A percentile compares a stretch with the other conserved stretches of the same genome.
Evolutionary conservation across 176 grass and related monocot species (phyloP).

Genomic region (Phragmites australis): DNA sequence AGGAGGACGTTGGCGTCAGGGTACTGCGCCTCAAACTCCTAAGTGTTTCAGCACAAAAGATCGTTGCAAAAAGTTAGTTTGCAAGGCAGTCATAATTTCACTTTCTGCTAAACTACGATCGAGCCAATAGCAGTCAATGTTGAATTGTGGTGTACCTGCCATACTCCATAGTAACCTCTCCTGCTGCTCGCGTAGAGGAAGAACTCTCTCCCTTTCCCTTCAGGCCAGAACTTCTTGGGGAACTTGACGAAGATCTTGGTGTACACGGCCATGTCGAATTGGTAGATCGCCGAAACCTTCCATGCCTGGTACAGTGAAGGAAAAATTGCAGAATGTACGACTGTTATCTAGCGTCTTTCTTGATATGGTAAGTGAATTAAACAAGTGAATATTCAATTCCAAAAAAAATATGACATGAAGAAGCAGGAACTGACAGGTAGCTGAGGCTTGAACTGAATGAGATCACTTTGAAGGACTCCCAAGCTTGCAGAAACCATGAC

Average conservation of each 20-base stretch:
- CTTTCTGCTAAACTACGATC: too few species aligned
- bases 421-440: conserved; percentile 37
- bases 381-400: too few species aligned
- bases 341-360: too few species aligned
- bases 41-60: too few species aligned
- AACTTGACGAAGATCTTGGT: conserved; percentile 95
- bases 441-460: conserved; percentile 54
- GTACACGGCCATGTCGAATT: conserved; percentile 65
- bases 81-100: too few species aligned
- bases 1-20: conserved; percentile 63
- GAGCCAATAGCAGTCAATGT: too few species aligned
- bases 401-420: neutral
- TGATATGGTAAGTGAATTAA: too few species aligned
- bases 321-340: too few species aligned
- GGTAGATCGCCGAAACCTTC: conserved; percentile 51
- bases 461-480: conserved; percentile 58
- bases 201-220: conserved; percentile 56
- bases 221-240: conserved; percentile 64
- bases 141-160: conserved; percentile 57
- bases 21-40: conserved; percentile 57
- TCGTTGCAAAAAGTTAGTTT: too few species aligned
- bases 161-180: conserved; percentile 55
- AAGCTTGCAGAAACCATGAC: conserved; percentile 60
- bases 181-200: conserved; percentile 60
- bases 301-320: neutral